Base-by-base conservation (phyloP, 768 basidiomycete genomes). In the Mycena indigotica region DNA sequence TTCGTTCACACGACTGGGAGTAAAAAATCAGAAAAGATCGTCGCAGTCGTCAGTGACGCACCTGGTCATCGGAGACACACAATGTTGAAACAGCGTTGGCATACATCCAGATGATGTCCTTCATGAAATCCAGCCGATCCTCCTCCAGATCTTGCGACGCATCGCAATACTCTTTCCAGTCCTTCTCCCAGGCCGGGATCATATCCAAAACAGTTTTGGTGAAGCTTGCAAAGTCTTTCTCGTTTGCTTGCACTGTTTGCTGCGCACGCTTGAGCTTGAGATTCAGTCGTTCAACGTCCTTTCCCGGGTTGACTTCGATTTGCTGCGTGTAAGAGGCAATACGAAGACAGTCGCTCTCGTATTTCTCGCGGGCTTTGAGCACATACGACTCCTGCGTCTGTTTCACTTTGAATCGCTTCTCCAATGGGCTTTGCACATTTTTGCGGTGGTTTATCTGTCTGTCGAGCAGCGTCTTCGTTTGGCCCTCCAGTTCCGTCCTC, bases 271-370 rank as follows among this genome's bases (percentile, higher is more conserved):
- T 92, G 23, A 98, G 79, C 73, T 94, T 97, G 53, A 85, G 67
- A 28, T 87, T 84, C 30, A 97, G 84, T 76, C 92, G 95, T 65
- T 99, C 97, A 24, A 95, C 79, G 57, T 98, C 96, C 68, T 87
- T 89, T 19, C 96, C 97, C 68, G 98, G 97, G 24, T 92, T 86
- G 12, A 98, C 82, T 2, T 90, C 87, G 28, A 89, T 84, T 70
- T 97, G 94, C 4, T 95, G 95, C 3, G 94, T 94, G 67, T 90
- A 94, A 1, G 92, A 89, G 67, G 97, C 98, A 78, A 98, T 95
- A 49, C 89, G 85, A 19, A 95, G 77, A 70, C 95, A 96, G 65
- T 98, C 96, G 54, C 83, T 78, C 72, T 97, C 93, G 73, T 98
- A 98, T 69, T 95, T 93, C 72, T 95, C 93, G 58, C 91, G 85